Percentiles rank a stretch among this genome's conserved stretches.
Conservation (phyloP, 2,329 filamentous ascomycete species). For the Aspergillus luchuensis region DNA sequence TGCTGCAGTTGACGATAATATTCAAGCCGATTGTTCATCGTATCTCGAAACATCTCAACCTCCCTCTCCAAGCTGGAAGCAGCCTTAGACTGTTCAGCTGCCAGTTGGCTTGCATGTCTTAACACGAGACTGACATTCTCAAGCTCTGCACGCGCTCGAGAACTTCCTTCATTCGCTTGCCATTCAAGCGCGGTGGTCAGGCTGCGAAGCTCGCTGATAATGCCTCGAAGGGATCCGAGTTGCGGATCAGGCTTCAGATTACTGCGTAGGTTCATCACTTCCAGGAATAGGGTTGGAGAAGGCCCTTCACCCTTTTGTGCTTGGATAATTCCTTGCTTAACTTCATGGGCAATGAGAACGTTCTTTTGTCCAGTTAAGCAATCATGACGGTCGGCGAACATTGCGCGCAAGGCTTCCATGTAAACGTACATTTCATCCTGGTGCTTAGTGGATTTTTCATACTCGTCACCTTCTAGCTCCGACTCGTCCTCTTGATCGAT, state of each 20-base stretch:
- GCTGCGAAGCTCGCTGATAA: slow-evolving; percentile 69
- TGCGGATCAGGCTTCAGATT: slow-evolving; percentile 48
- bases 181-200: slow-evolving; percentile 62
- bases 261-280: slow-evolving; percentile 51
- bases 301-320: slow-evolving; percentile 69
- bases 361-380: slow-evolving; percentile 78
- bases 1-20: slow-evolving; percentile 89
- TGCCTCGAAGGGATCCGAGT: slow-evolving; percentile 67
- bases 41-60: slow-evolving; percentile 70
- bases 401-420: slow-evolving; percentile 72
- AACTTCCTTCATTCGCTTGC: slow-evolving; percentile 56
- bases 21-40: slow-evolving; percentile 83
- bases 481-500: slow-evolving; percentile 78
- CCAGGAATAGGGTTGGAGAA: slow-evolving; percentile 64
- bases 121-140: slow-evolving; percentile 66
- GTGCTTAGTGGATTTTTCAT: slow-evolving; percentile 79
- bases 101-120: slow-evolving; percentile 57
- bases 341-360: slow-evolving; percentile 72
- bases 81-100: slow-evolving; percentile 55
- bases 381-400: slow-evolving; percentile 76
- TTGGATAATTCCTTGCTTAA: slow-evolving; percentile 60
- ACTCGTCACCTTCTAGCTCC: slow-evolving; percentile 85
- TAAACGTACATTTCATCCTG: slow-evolving; percentile 91
- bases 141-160: slow-evolving; percentile 64
- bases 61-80: slow-evolving; percentile 61